Percentiles rank a stretch among this genome's conserved stretches.
Conservation (phyloP, 768 basidiomycete genomes). For the Ramaria sp. region DNA sequence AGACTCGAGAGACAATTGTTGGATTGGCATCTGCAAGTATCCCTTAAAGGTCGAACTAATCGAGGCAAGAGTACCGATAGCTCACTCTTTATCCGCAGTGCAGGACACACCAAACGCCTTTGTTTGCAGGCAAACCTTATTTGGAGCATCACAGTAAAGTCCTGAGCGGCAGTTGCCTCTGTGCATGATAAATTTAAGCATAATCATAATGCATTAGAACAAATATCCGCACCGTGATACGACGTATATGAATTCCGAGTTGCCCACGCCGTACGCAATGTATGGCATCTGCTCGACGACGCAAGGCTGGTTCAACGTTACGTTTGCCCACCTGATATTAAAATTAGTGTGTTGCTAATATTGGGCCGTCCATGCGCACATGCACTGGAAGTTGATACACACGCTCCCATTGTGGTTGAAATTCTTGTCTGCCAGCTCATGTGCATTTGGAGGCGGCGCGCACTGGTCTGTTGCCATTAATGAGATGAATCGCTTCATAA, state of each 20-base stretch:
- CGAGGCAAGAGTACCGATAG: neutral
- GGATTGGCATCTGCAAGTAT: constrained; percentile 46
- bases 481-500: neutral
- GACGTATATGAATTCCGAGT: constrained; percentile 60
- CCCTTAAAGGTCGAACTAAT: neutral
- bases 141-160: constrained; percentile 62
- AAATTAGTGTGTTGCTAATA: constrained; percentile 1
- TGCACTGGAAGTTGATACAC: constrained; percentile 76
- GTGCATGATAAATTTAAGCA: neutral
- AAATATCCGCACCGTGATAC: constrained; percentile 42
- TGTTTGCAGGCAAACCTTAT: constrained; percentile 44
- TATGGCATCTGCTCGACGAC: constrained; percentile 72
- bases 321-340: constrained; percentile 58
- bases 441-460: constrained; percentile 52
- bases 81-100: constrained; percentile 40
- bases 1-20: constrained; percentile 60
- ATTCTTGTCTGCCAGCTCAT: constrained; percentile 46
- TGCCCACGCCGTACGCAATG: constrained; percentile 47
- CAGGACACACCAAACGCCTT: constrained; percentile 53
- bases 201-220: neutral
- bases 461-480: constrained; percentile 58
- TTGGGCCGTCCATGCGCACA: constrained; percentile 33
- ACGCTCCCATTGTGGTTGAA: constrained; percentile 74
- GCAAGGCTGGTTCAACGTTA: constrained; percentile 52
- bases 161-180: constrained; percentile 60